Base-by-base conservation (phyloP, 352 stramenopile species). In the Globisporangium okanoganense region DNA sequence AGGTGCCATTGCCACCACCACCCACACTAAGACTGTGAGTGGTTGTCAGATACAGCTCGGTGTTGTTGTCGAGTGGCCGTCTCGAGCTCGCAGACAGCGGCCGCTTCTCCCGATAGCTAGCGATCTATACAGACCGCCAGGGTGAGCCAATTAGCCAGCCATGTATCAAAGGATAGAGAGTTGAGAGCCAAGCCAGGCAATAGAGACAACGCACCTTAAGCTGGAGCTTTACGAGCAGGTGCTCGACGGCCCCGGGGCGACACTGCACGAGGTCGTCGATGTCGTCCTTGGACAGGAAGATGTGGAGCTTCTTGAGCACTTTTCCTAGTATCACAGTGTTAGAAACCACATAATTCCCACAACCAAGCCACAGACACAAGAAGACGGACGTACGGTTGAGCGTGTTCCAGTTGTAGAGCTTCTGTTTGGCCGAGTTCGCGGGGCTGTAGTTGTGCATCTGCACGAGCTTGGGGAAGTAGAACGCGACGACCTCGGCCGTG, bases 351-450 rank as follows among this genome's bases (percentile, higher is more conserved):
- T 10, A 31, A n/a, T 16, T 5, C 10, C 22, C 27, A n/a, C 22
- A 45, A 45, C 38, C 36, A 43, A n/a, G 5, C 16, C 38, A 45
- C 12, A 25, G 16, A 76, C 74, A 50, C n/a, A 31, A 49, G 25
- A 5, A 18, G 16, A 22, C 5, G 38, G 8, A 25, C 79, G 71
- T 67, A 85, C 85, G 79, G 66, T 98, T 98, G 35, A 98, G 76
- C 35, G 95, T 98, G 56, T 91, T 93, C 90, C 92, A 98, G 70
- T 98, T 98, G 78, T 98, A 98, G 55, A 98, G 75, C 73, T 98
- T 98, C 68, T 98, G 95, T 49, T 79, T 80, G 53, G 95, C 72
- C 25, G 87, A 92, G 71, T 98, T 98, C 10, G 93, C 93, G 6
- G 92, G 70, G 58, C 82, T 93, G 81, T 98, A 98, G 75, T 98